Conservation (phyloP, 805 yeast genomes). For the Diddensiella santjacobensis region DNA sequence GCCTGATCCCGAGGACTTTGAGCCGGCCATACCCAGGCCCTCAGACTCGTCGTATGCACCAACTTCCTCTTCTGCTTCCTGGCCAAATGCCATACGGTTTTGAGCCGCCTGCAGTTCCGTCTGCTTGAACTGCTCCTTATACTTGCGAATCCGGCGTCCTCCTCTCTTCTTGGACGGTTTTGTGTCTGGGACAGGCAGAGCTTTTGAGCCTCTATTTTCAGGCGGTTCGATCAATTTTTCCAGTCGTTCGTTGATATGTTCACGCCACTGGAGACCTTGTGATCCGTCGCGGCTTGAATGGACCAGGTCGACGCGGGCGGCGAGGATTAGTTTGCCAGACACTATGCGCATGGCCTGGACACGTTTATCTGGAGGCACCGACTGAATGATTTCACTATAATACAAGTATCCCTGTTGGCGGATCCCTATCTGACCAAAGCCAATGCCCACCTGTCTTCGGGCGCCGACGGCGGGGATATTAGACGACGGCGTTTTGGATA, state of each 20-base stretch:
- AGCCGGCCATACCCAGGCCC: slow-evolving; percentile 69
- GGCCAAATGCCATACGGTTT: slow-evolving; percentile 80
- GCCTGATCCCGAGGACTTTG: slow-evolving; percentile 24
- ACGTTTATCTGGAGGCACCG: slow-evolving; percentile 53
- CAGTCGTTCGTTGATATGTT: slow-evolving; percentile 59
- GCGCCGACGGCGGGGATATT: slow-evolving; percentile 77
- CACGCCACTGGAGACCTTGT: slow-evolving; percentile 55
- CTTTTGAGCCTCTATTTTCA: slow-evolving; percentile 52
- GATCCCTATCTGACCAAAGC: slow-evolving; percentile 43
- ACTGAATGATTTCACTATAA: slow-evolving; percentile 54
- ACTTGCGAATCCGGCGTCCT: slow-evolving; percentile 74
- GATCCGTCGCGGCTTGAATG: slow-evolving; percentile 42
- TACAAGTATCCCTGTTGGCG: slow-evolving; percentile 69
- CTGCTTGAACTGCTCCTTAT: slow-evolving; percentile 74
- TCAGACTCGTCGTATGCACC: slow-evolving; percentile 56
- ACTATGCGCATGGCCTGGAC: slow-evolving; percentile 73
- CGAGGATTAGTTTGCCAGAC: slow-evolving; percentile 73
- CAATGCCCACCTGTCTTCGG: slow-evolving; percentile 35
- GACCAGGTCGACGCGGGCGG: slow-evolving; percentile 75
- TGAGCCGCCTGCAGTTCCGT: slow-evolving; percentile 81
- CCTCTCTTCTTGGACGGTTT: slow-evolving; percentile 78
- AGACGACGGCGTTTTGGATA: slow-evolving; percentile 74
- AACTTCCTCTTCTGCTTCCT: slow-evolving; percentile 61
- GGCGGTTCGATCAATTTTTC: slow-evolving; percentile 79
- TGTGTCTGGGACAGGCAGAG: slow-evolving; percentile 74